Base-by-base conservation (phyloP, 2,329 filamentous ascomycete species). In the Fonsecaea monophora region DNA sequence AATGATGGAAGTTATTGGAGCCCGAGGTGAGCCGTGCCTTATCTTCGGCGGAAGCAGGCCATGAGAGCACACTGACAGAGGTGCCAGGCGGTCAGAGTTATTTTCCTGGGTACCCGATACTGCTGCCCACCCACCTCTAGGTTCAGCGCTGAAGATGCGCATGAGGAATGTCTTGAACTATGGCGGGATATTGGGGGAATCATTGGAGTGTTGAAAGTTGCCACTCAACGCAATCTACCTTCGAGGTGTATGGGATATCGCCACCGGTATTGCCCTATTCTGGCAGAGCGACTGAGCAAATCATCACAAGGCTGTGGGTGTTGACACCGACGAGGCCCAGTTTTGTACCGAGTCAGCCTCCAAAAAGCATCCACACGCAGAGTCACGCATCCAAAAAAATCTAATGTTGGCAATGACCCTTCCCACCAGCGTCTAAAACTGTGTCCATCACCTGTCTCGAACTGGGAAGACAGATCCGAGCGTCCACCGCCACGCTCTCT, bases 91-190 rank as follows among this genome's bases (percentile, higher is more conserved):
- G 83, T 25, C 82, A 72, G 82, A 84, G 69, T 70, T 84, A 21
- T 76, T 84, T 6, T 83, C 82, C 67, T 83, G 81, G 65, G 82
- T 82, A 1, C 82, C 84, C 65, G 82, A 84, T 71, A 73, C 74
- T 25, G 81, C 82, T 15, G 76, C 80, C 6, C 6, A 84, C 82
- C 13, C 82, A 84, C 71, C 75, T 84, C 21, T 84, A 83, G 61
- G 74, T 77, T 5, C 80, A 0, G 82, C 82, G 0, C 69, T 83
- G 53, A 84, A 83, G 66, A 68, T 83, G 32, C 82, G 84, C 69
- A 83, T 83, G 77, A 78, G 77, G 63, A 84, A 84, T 68, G 82
- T 81, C 30, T 71, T 84, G 4, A 75, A 77, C 12, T 81, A 80
- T 66, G 82, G 82, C 0, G 82, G 79, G 0, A 81, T 78, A 0